Conservation (phyloP, 768 basidiomycete genomes). For the Calocybe gangraenosa region DNA sequence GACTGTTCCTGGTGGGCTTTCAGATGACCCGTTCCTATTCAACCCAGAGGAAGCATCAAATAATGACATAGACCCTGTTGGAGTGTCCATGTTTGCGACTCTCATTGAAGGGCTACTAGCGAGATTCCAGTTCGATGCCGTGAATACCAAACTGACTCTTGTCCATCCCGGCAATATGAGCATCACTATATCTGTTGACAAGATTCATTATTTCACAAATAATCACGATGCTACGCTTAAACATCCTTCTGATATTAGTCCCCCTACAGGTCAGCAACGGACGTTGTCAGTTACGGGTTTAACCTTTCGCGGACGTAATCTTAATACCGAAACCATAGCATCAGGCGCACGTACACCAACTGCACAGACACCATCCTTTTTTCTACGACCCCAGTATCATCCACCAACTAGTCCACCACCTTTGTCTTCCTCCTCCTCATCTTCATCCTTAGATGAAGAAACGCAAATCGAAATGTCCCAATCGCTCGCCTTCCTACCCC, state of each 20-base stretch:
- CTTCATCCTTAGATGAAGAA: slow-evolving; percentile 63
- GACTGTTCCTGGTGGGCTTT: slow-evolving; percentile 65
- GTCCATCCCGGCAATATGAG: slow-evolving; percentile 62
- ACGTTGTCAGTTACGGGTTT: slow-evolving; percentile 56
- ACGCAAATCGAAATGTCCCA: slow-evolving; percentile 69
- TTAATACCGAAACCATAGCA: slow-evolving; percentile 22
- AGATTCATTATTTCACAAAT: slow-evolving; percentile 56
- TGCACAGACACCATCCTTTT: slow-evolving; percentile 20
- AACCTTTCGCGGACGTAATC: slow-evolving; percentile 45
- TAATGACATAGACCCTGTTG: slow-evolving; percentile 58
- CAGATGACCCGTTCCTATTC: slow-evolving; percentile 42
- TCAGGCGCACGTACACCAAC: slow-evolving; percentile 15
- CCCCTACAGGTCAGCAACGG: slow-evolving; percentile 31
- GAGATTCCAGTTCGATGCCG: slow-evolving; percentile 72
- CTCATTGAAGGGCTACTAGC: slow-evolving; percentile 77
- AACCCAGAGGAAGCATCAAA: slow-evolving; percentile 35
- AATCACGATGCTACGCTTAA: slow-evolving; percentile 6
- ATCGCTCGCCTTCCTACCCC: slow-evolving; percentile 62
- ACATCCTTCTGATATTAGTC: background rate
- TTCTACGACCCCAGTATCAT: background rate
- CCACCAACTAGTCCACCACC: slow-evolving; percentile 19
- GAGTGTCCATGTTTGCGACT: slow-evolving; percentile 76
- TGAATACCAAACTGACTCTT: slow-evolving; percentile 63
- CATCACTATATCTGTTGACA: slow-evolving; percentile 53
- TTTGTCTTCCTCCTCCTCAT: slow-evolving; percentile 48